Percentiles rank a stretch among this genome's conserved stretches.
phyloP scores from a whole-genome alignment of 108 stramenopile species.

The Aurantiochytrium sp. region DNA sequence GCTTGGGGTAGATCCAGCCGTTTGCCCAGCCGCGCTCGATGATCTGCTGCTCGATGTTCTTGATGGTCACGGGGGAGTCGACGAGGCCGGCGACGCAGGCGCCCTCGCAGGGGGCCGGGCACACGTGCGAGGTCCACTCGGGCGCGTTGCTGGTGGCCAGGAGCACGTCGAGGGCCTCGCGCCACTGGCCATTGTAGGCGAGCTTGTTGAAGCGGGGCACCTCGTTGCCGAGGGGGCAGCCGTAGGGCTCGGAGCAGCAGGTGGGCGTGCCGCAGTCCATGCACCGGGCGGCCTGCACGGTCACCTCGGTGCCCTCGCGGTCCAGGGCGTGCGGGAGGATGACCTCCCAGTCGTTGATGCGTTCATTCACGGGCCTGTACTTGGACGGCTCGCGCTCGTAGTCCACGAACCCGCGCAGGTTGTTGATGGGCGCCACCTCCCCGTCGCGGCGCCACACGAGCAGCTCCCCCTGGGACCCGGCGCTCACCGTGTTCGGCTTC shows the following conservation, averaged over 20 bases:
- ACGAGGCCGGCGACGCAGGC: slow-evolving; percentile 91
- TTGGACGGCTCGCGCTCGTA: slow-evolving; percentile 92
- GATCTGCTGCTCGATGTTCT: slow-evolving; percentile 93
- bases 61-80: slow-evolving; percentile 89
- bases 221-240: slow-evolving; percentile 90
- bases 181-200: slow-evolving; percentile 88
- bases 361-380: slow-evolving; percentile 82
- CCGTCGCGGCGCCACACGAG: slow-evolving; percentile 21
- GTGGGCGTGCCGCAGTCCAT: slow-evolving; percentile 98
- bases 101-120: slow-evolving; percentile 95
- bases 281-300: slow-evolving; percentile 86
- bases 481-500: not conserved
- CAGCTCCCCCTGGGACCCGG: not conserved
- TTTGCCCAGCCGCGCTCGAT: slow-evolving; percentile 90
- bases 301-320: slow-evolving; percentile 65
- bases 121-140: slow-evolving; percentile 93
- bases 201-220: slow-evolving; percentile 96
- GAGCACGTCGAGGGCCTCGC: slow-evolving; percentile 82
- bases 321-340: slow-evolving; percentile 73
- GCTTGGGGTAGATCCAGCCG: slow-evolving; percentile 80
- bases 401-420: slow-evolving; percentile 47
- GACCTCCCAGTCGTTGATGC: slow-evolving; percentile 88
- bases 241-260: slow-evolving; percentile 84
- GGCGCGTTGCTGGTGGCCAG: slow-evolving; percentile 95
- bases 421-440: not conserved